These are phyloP conservation scores for Dittrichia graveolens DNA, from an alignment of 129 eudicot genomes.

Conservation along the genomic window DNA sequence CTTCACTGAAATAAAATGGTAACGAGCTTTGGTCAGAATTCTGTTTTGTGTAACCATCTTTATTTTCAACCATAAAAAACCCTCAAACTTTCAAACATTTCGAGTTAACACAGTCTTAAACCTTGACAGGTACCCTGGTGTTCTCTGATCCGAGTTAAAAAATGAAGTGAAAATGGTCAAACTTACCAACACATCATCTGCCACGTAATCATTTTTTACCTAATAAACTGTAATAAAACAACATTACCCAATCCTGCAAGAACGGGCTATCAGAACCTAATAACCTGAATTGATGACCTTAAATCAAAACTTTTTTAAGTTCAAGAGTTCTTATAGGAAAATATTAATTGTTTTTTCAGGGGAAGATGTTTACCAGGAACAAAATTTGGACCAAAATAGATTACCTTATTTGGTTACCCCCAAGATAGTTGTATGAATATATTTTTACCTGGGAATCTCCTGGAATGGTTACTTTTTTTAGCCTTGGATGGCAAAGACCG, in stretches of 20 bases:
- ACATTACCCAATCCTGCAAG: too few species aligned
- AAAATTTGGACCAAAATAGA: constrained; percentile 4
- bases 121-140: not conserved
- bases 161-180: not conserved
- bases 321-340: constrained; percentile 1
- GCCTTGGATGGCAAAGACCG: constrained; percentile 10
- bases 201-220: not conserved
- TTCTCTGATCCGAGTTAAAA: not conserved
- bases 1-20: not conserved
- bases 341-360: not conserved
- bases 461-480: constrained; percentile 51
- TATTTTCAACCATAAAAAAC: not conserved
- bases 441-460: constrained; percentile 69
- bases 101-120: not conserved
- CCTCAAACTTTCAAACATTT: not conserved
- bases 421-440: not conserved
- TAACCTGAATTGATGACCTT: not conserved
- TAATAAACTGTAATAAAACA: too few species aligned
- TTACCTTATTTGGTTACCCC: not conserved
- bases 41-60: not conserved
- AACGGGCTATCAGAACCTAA: not conserved
- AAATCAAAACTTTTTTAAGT: not conserved
- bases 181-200: not conserved
- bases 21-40: not conserved
- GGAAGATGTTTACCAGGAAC: not conserved